Conservation (phyloP, 2,329 filamentous ascomycete species). For the Fusarium chaquense region DNA sequence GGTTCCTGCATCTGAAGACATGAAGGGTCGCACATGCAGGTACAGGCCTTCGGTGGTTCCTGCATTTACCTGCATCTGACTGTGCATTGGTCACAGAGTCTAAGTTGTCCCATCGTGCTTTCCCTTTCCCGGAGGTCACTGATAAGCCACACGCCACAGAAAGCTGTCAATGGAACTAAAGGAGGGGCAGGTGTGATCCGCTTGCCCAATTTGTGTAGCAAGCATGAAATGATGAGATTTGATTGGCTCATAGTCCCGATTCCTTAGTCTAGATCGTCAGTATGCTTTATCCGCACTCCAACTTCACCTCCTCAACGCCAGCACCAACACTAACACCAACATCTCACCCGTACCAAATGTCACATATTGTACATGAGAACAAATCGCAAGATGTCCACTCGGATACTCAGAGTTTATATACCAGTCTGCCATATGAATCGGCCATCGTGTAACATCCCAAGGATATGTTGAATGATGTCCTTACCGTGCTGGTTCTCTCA, state of each 20-base stretch:
- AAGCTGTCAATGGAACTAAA: constrained; percentile 28
- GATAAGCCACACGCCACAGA: constrained; percentile 27
- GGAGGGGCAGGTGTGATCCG: constrained; percentile 15
- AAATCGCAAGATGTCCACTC: not conserved
- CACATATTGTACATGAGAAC: not conserved
- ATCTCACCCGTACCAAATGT: not conserved
- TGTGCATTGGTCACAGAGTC: not conserved
- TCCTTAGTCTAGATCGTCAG: constrained; percentile 16
- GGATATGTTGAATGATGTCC: not conserved
- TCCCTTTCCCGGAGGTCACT: constrained; percentile 29
- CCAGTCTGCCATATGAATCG: not conserved
- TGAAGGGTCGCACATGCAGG: constrained; percentile 8
- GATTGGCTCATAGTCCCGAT: constrained; percentile 10
- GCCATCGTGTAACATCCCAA: not conserved
- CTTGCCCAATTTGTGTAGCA: constrained; percentile 35
- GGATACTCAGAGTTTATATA: not conserved
- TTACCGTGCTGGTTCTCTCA: not conserved
- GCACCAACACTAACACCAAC: constrained; percentile 1
- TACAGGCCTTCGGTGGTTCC: constrained; percentile 21
- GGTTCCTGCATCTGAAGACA: not conserved
- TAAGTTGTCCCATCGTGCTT: constrained; percentile 7
- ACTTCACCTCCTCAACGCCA: not conserved
- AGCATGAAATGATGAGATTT: not conserved
- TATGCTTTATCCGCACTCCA: constrained; percentile 3
- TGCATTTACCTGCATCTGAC: constrained; percentile 14